A percentile compares a stretch with the other conserved stretches of the same genome.
Evolutionary conservation across 2,329 filamentous ascomycete genomes (phyloP).

Genomic region (Pestalotiopsis sp.): DNA sequence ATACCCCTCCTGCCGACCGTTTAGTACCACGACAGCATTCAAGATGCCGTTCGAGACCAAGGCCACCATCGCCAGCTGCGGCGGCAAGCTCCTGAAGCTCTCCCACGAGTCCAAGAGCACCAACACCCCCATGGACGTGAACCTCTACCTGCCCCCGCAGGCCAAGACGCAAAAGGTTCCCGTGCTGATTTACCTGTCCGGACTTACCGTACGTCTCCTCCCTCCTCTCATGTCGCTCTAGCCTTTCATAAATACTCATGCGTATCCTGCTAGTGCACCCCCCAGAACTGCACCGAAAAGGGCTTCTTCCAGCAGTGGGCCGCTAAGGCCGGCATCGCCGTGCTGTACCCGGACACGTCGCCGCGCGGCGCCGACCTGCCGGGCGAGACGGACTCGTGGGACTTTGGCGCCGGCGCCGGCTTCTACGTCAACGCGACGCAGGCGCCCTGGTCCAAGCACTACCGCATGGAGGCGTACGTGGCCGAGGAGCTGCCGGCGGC

Average conservation of each 20-base stretch:
- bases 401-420: constrained; percentile 89
- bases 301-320: constrained; percentile 92
- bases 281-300: constrained; percentile 80
- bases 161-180: constrained; percentile 70
- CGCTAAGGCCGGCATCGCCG: constrained; percentile 79
- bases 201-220: constrained; percentile 61
- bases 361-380: constrained; percentile 80
- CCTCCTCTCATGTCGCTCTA: neutral
- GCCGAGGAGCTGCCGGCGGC: constrained; percentile 81
- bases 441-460: constrained; percentile 74
- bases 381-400: constrained; percentile 85
- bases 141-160: constrained; percentile 84
- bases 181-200: constrained; percentile 89
- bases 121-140: constrained; percentile 87
- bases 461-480: constrained; percentile 95
- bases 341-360: constrained; percentile 94
- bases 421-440: constrained; percentile 91
- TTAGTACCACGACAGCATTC: neutral
- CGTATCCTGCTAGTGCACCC: constrained; percentile 64
- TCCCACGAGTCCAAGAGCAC: constrained; percentile 80
- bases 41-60: constrained; percentile 87
- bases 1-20: neutral
- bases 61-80: constrained; percentile 87
- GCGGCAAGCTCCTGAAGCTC: constrained; percentile 93
- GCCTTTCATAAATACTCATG: neutral